phyloP scores from a whole-genome alignment of 805 yeast species.

The Wickerhamiella alocasiicola region DNA sequence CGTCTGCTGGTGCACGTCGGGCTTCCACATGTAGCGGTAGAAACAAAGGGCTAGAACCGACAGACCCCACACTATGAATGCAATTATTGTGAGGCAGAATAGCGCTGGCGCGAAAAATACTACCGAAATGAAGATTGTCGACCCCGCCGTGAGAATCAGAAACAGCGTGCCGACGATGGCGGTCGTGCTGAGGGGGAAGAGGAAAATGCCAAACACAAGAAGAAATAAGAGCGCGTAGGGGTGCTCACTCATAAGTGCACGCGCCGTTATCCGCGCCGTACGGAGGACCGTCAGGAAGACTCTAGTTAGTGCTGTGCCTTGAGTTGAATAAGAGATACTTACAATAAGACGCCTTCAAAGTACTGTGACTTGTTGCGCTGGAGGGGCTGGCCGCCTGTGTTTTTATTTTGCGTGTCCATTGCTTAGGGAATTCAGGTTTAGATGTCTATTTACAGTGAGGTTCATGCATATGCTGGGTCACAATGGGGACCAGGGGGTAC shows the following conservation, averaged over 20 bases:
- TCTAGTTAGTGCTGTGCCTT: neutral
- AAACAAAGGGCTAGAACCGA: conserved; percentile 8
- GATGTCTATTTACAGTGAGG: no score
- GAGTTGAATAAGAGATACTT: conserved; percentile 2
- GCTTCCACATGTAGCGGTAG: conserved; percentile 12
- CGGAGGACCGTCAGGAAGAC: neutral
- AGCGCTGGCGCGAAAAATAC: conserved; percentile 16
- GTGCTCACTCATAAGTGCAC: conserved; percentile 2
- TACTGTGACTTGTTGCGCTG: no score
- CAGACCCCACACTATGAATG: conserved; percentile 12
- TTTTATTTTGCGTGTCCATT: no score
- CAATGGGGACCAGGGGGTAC: no score
- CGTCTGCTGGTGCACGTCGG: neutral
- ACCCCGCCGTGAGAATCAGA: conserved; percentile 8
- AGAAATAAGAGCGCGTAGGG: conserved; percentile 14
- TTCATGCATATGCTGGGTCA: no score
- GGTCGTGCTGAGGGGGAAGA: conserved; percentile 13
- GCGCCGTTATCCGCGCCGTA: conserved; percentile 7
- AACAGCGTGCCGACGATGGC: conserved; percentile 10
- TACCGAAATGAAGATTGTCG: conserved; percentile 9
- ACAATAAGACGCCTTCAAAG: conserved; percentile 5
- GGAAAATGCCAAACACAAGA: conserved; percentile 9
- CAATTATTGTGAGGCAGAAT: conserved; percentile 7
- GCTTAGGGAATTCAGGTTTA: no score
- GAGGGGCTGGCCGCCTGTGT: no score